These are phyloP conservation scores for Tuber microsphaerosporum DNA, from an alignment of 495 filamentous ascomycete genomes.

Conservation along the genomic window DNA sequence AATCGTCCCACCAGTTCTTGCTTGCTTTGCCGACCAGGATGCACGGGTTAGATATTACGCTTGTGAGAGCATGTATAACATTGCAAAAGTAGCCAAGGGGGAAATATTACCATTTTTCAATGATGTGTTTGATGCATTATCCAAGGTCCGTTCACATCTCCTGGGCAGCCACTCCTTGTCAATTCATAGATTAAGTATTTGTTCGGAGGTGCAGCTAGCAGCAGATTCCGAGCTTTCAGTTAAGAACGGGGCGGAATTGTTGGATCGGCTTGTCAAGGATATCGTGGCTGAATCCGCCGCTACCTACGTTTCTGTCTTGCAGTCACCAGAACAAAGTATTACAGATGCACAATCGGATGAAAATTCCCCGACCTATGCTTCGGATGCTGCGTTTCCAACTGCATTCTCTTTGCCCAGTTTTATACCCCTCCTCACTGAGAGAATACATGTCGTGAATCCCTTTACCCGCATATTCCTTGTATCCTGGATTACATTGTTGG, in stretches of 20 bases:
- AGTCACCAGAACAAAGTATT: conserved; percentile 49
- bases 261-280: conserved; percentile 94
- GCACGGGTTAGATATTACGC: conserved; percentile 96
- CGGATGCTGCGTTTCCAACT: conserved; percentile 59
- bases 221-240: conserved; percentile 95
- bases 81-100: conserved; percentile 97
- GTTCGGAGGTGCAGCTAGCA: conserved; percentile 58
- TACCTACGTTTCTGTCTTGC: conserved; percentile 84
- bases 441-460: conserved; percentile 86
- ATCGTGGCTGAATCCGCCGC: conserved; percentile 96
- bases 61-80: conserved; percentile 99
- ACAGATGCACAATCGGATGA: conserved; percentile 47
- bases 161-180: conserved; percentile 4
- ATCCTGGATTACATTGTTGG: conserved; percentile 87
- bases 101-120: conserved; percentile 93
- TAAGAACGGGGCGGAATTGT: conserved; percentile 94
- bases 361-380: conserved; percentile 48
- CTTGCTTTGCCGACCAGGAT: conserved; percentile 97
- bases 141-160: conserved; percentile 61
- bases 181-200: conserved; percentile 24
- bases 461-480: conserved; percentile 94
- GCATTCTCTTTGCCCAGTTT: conserved; percentile 90
- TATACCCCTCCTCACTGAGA: conserved; percentile 84
- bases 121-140: conserved; percentile 91
- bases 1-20: conserved; percentile 95